phyloP scores from a whole-genome alignment of 768 basidiomycete species.

The Nevesoporus exiguus region DNA sequence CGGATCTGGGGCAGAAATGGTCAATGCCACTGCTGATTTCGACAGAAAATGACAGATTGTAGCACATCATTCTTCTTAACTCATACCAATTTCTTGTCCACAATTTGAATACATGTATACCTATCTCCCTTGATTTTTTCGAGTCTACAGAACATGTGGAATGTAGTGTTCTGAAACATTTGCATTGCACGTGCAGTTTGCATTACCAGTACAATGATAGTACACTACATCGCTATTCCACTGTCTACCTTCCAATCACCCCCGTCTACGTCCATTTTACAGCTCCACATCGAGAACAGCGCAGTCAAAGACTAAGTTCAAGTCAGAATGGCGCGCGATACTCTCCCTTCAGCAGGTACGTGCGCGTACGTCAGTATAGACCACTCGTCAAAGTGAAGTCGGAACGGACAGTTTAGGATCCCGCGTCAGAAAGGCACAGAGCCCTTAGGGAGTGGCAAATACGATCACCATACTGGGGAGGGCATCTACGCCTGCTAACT shows the following conservation, averaged over 20 bases:
- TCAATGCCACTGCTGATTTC: too few species aligned
- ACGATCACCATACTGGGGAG: slow-evolving; percentile 60
- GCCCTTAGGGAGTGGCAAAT: slow-evolving; percentile 69
- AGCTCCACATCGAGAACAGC: slow-evolving; percentile 12
- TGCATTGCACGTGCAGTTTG: too few species aligned
- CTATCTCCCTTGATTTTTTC: too few species aligned
- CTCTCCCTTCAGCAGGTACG: slow-evolving; percentile 79
- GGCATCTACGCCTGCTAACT: slow-evolving; percentile 81
- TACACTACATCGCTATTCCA: background rate
- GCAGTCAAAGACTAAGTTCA: slow-evolving; percentile 45
- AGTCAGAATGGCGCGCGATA: slow-evolving; percentile 81
- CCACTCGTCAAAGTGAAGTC: background rate
- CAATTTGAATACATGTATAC: too few species aligned
- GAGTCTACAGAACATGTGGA: too few species aligned
- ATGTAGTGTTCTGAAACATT: too few species aligned
- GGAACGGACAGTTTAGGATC: slow-evolving; percentile 66
- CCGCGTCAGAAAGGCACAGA: slow-evolving; percentile 89
- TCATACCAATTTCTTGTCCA: too few species aligned
- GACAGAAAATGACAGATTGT: too few species aligned
- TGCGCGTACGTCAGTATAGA: background rate
- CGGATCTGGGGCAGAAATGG: too few species aligned
- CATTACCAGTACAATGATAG: too few species aligned
- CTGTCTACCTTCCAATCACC: background rate
- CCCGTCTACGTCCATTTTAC: slow-evolving; percentile 6
- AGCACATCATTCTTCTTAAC: too few species aligned